These are phyloP conservation scores for Hyaloperonospora brassicae DNA, from an alignment of 352 stramenopile genomes.

Conservation along the genomic window DNA sequence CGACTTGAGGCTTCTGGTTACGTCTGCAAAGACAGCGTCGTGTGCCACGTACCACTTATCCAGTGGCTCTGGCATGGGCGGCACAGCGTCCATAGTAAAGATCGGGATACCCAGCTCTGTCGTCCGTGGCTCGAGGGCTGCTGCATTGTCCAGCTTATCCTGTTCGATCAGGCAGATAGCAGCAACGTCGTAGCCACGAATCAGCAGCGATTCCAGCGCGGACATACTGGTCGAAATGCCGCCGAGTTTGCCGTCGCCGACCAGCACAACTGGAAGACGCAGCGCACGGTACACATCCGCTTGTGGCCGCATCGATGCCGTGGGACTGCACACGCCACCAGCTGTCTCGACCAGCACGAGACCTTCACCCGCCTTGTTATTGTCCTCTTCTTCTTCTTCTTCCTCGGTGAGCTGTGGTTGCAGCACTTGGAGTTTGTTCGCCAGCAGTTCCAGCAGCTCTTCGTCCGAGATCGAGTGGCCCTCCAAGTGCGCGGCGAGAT, in stretches of 20 bases:
- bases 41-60: conserved; percentile 58
- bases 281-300: conserved; percentile 91
- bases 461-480: conserved; percentile 83
- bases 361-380: conserved; percentile 27
- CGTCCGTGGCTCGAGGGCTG: conserved; percentile 46
- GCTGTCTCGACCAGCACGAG: conserved; percentile 91
- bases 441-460: conserved; percentile 71
- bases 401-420: no score
- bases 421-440: conserved; percentile 38
- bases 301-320: conserved; percentile 82
- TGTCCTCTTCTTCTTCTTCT: conserved; percentile 15
- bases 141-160: conserved; percentile 56
- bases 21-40: conserved; percentile 37
- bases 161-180: conserved; percentile 80
- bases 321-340: conserved; percentile 90
- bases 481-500: conserved; percentile 88
- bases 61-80: conserved; percentile 65
- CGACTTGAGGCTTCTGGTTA: conserved; percentile 38
- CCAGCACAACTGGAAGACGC: conserved; percentile 86
- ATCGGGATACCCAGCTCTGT: conserved; percentile 68
- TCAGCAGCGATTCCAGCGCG: conserved; percentile 87
- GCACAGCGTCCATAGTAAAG: conserved; percentile 63
- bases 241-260: conserved; percentile 94
- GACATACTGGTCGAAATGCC: conserved; percentile 93
- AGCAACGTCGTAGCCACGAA: conserved; percentile 88